Conservation (phyloP, 441 rosid species). For the Biscutella laevigata region DNA sequence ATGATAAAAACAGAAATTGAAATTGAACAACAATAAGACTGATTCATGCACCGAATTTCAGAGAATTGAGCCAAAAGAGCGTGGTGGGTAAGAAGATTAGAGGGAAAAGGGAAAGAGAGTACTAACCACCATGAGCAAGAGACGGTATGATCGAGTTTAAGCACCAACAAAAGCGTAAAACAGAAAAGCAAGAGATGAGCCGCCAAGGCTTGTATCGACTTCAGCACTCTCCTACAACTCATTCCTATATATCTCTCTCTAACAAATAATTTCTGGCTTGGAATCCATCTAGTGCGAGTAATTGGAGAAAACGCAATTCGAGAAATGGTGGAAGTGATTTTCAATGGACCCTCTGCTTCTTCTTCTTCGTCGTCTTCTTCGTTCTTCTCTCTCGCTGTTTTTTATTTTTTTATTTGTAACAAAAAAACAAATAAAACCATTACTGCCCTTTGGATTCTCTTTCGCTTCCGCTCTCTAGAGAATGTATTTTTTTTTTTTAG, state of each 20-base stretch:
- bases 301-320: slow-evolving; percentile 9
- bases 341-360: slow-evolving; percentile 16
- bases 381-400: background rate
- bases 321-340: background rate
- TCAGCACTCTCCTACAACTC: slow-evolving; percentile 81
- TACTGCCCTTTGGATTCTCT: slow-evolving; percentile 16
- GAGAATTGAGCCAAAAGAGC: background rate
- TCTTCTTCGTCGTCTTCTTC: background rate
- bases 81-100: no score
- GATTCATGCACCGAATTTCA: slow-evolving; percentile 14
- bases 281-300: slow-evolving; percentile 9
- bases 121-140: slow-evolving; percentile 83
- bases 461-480: background rate
- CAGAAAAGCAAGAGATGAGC: slow-evolving; percentile 59
- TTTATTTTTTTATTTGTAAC: background rate
- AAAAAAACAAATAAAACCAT: slow-evolving; percentile 20
- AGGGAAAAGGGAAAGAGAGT: background rate
- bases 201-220: slow-evolving; percentile 77
- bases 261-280: background rate
- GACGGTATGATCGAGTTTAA: slow-evolving; percentile 61
- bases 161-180: slow-evolving; percentile 64
- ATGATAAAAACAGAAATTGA: slow-evolving; percentile 7
- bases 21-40: background rate
- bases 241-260: slow-evolving; percentile 27
- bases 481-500: background rate